These are phyloP conservation scores for Ceriops decandra DNA, from an alignment of 345 rosid species.

Conservation along the genomic window DNA sequence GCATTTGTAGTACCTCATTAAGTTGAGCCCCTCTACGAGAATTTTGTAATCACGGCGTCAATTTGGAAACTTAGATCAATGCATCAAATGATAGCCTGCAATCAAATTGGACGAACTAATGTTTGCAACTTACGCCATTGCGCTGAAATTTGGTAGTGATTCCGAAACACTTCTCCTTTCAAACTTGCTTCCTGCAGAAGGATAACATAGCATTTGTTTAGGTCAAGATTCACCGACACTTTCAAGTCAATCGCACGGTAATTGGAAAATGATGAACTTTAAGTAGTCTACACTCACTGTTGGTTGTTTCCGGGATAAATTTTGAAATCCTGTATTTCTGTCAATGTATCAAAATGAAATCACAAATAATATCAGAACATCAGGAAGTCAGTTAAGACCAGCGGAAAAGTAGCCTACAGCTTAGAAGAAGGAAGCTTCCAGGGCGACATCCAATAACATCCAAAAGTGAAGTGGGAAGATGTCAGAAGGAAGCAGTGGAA, in stretches of 20 bases:
- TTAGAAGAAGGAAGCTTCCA: too few relatives aligned
- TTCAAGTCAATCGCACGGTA: not conserved
- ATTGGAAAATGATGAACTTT: not conserved
- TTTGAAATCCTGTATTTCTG: constrained; percentile 70
- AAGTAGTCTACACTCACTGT: constrained; percentile 32
- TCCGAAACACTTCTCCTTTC: constrained; percentile 52
- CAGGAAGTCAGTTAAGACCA: too few relatives aligned
- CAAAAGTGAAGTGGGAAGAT: too few relatives aligned
- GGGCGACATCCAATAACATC: too few relatives aligned
- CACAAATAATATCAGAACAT: not conserved
- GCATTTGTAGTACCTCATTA: constrained; percentile 47
- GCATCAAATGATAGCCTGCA: not conserved
- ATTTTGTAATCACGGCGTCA: not conserved
- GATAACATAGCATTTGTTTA: not conserved
- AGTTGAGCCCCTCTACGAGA: constrained; percentile 49
- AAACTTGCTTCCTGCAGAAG: constrained; percentile 41
- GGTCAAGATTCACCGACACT: not conserved
- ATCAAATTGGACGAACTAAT: too few relatives aligned
- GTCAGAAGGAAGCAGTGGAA: too few relatives aligned
- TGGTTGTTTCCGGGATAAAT: constrained; percentile 45
- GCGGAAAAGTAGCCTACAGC: too few relatives aligned
- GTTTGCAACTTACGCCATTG: constrained; percentile 37
- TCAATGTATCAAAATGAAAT: not conserved
- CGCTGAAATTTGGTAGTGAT: constrained; percentile 51
- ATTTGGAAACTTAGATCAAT: not conserved